A percentile compares a stretch with the other conserved stretches of the same genome.
These are phyloP conservation scores for Picochlorum sp. DNA, from an alignment of 139 green algal genomes.

Conservation along the genomic window DNA sequence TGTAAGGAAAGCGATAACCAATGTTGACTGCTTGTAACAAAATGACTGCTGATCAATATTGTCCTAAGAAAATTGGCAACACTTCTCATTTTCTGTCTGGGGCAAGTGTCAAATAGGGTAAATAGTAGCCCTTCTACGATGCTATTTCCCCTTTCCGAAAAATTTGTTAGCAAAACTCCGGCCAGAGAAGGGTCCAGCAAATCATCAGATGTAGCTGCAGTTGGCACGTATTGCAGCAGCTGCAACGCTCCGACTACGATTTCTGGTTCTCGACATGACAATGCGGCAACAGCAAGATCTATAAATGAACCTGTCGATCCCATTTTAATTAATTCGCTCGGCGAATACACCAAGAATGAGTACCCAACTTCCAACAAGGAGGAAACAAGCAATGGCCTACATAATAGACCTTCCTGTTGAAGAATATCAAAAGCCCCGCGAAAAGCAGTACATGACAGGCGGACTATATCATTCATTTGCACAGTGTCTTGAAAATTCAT, in stretches of 20 bases:
- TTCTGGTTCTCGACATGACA: conserved; percentile 25
- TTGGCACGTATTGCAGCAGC: conserved; percentile 22
- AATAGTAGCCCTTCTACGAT: conserved; percentile 31
- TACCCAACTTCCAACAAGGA: conserved; percentile 41
- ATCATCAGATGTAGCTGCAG: neutral
- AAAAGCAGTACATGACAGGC: neutral
- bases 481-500: conserved; percentile 19
- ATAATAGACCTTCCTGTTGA: conserved; percentile 18
- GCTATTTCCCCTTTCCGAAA: conserved; percentile 16
- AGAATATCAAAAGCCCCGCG: conserved; percentile 16
- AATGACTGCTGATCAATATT: conserved; percentile 8
- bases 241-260: conserved; percentile 33
- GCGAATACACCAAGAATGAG: conserved; percentile 48
- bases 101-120: conserved; percentile 36
- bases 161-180: conserved; percentile 2
- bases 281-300: conserved; percentile 13
- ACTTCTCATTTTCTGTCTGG: conserved; percentile 48
- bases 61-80: conserved; percentile 30
- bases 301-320: conserved; percentile 22
- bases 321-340: conserved; percentile 26
- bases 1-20: conserved; percentile 14
- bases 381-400: conserved; percentile 29
- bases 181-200: neutral
- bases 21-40: conserved; percentile 1
- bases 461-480: conserved; percentile 12